These are phyloP conservation scores for Agrocybe pediades DNA, from an alignment of 768 basidiomycete species.

Conservation along the genomic window DNA sequence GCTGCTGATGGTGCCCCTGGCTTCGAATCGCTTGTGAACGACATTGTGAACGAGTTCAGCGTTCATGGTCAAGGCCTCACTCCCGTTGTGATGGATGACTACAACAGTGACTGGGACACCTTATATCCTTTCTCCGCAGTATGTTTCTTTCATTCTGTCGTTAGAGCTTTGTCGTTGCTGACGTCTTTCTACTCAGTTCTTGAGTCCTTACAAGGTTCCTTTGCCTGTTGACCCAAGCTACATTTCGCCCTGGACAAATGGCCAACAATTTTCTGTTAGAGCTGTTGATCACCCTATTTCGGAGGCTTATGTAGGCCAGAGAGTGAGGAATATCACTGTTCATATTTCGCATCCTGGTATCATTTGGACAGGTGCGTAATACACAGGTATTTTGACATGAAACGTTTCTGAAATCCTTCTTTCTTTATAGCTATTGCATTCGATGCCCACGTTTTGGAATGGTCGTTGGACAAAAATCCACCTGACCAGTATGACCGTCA, in stretches of 20 bases:
- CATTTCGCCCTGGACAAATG: constrained; percentile 47
- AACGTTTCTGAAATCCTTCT: neutral
- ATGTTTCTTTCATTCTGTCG: constrained; percentile 19
- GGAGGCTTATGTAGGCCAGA: constrained; percentile 50
- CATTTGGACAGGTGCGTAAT: constrained; percentile 76
- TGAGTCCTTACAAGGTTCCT: constrained; percentile 81
- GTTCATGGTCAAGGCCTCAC: constrained; percentile 36
- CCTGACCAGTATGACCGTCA: constrained; percentile 77
- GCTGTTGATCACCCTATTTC: constrained; percentile 50
- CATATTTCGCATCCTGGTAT: constrained; percentile 74
- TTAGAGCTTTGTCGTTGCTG: neutral
- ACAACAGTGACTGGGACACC: constrained; percentile 88
- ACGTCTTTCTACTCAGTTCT: constrained; percentile 54
- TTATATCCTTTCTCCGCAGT: constrained; percentile 82
- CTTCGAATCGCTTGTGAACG: constrained; percentile 59
- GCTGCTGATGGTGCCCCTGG: constrained; percentile 83
- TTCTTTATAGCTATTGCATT: constrained; percentile 72
- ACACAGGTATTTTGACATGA: neutral
- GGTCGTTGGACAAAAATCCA: constrained; percentile 82
- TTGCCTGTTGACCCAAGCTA: constrained; percentile 53
- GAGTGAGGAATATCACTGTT: constrained; percentile 71
- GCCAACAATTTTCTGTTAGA: constrained; percentile 49
- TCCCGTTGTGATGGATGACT: constrained; percentile 65
- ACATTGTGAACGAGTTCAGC: constrained; percentile 66
- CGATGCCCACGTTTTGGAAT: constrained; percentile 84